phyloP scores from a whole-genome alignment of 192 early-diverging fungal species.

The Backusella liffmaniae region DNA sequence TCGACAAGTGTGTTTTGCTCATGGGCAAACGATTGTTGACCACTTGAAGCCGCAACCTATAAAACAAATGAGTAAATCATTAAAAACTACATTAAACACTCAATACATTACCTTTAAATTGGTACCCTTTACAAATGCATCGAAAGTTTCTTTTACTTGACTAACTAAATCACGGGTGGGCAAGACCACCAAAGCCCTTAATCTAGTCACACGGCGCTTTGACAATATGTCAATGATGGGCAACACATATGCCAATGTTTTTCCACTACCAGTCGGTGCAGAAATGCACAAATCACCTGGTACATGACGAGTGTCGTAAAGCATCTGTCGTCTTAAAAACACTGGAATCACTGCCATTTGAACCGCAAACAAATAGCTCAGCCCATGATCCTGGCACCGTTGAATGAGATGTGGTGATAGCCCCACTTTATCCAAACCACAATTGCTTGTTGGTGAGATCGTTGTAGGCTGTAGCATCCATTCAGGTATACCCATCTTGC shows the following conservation, averaged over 20 bases:
- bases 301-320: conserved; percentile 66
- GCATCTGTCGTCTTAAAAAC: conserved; percentile 63
- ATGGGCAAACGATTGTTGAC: conserved; percentile 72
- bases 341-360: conserved; percentile 85
- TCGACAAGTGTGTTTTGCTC: conserved; percentile 63
- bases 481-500: conserved; percentile 75
- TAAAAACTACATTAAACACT: neutral
- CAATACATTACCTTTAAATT: conserved; percentile 46
- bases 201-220: conserved; percentile 69
- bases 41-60: conserved; percentile 67
- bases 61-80: neutral
- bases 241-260: conserved; percentile 93
- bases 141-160: conserved; percentile 88
- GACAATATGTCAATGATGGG: conserved; percentile 87
- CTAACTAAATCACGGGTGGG: conserved; percentile 91
- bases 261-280: conserved; percentile 94
- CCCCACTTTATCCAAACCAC: conserved; percentile 30
- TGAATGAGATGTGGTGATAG: conserved; percentile 65
- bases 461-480: conserved; percentile 86
- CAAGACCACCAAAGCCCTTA: conserved; percentile 87
- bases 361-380: conserved; percentile 84
- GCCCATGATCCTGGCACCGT: conserved; percentile 60
- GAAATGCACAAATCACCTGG: conserved; percentile 93
- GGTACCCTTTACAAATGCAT: conserved; percentile 73
- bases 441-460: conserved; percentile 54